Evolutionary conservation across 345 rosid species (phyloP).

Genomic region (Psidium friedrichsthalianum): DNA sequence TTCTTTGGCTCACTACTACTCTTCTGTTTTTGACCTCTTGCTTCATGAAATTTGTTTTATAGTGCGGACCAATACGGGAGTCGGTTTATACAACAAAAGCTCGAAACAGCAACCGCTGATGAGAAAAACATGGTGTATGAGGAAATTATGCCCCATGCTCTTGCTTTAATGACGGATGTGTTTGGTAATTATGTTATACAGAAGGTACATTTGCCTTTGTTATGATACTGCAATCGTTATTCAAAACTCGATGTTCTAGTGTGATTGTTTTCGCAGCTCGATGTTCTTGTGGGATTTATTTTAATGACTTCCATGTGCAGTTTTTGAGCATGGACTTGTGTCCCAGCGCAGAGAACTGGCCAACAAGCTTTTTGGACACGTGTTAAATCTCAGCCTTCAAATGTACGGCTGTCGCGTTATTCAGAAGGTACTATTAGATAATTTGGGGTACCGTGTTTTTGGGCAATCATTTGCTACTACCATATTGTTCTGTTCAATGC

Average conservation of each 20-base stretch:
- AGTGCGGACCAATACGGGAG: constrained; percentile 78
- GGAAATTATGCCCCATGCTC: constrained; percentile 55
- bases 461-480: not conserved
- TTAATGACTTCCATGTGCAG: constrained; percentile 10
- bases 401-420: constrained; percentile 69
- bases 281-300: not conserved
- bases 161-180: constrained; percentile 58
- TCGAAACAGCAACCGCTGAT: constrained; percentile 39
- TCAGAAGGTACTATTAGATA: constrained; percentile 35
- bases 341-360: constrained; percentile 53
- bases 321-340: constrained; percentile 57
- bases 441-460: not conserved
- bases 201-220: constrained; percentile 22
- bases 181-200: constrained; percentile 67
- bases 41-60: not conserved
- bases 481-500: not conserved
- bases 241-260: not conserved
- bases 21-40: not conserved
- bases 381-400: constrained; percentile 49
- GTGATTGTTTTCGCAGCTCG: not conserved
- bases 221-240: not conserved
- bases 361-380: constrained; percentile 37
- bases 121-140: constrained; percentile 53
- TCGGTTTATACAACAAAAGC: constrained; percentile 59
- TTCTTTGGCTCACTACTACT: not conserved